Evolutionary conservation across 2,329 filamentous ascomycete genomes (phyloP), one percentile per base, ranked within the genome.

Genomic region (Didymella pinodella): DNA sequence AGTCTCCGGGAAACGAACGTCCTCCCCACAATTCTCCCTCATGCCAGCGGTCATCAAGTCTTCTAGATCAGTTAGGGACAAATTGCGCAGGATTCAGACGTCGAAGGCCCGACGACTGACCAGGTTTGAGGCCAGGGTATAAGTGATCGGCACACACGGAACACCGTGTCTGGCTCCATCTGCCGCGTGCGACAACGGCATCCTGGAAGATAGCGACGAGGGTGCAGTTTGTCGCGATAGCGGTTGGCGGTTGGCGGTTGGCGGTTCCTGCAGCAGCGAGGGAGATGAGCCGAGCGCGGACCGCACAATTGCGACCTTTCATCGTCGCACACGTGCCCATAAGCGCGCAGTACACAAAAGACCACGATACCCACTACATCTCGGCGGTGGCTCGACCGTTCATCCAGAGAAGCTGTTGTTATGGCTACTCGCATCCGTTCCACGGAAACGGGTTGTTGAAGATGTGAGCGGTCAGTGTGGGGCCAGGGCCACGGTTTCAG

Each of bases 61-160:
- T 61, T 68, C 63, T 57, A 70, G 54, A 53, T 48, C 51, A 64
- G 73, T 74, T 63, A 70, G 72, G 70, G 67, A 74, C 69, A 76
- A 65, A 76, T 75, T 76, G 65, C 72, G 64, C 62, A 57, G 67
- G 68, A 71, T 68, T 65, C 54, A 62, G 62, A 64, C 57, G 61
- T 62, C 47, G 57, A 62, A 54, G 62, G 53, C 34, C 49, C 50
- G 57, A 49, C 29, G 31, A 36, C 29, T 43, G 31, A 48, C 53
- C 31, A 56, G 53, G 44, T 26, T 48, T 29, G 25, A 45, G 50
- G 40, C 58, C 59, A 62, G 60, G 61, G 52, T 54, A 55, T 52
- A 34, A 60, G 46, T 54, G 48, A 57, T 56, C 50, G 36, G 61
- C 57, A 55, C 46, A 56, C 53, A 32, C 47, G 60, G 54, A 41